phyloP scores from a whole-genome alignment of 495 filamentous ascomycete species.

The Hypoxylon cercidicola region DNA sequence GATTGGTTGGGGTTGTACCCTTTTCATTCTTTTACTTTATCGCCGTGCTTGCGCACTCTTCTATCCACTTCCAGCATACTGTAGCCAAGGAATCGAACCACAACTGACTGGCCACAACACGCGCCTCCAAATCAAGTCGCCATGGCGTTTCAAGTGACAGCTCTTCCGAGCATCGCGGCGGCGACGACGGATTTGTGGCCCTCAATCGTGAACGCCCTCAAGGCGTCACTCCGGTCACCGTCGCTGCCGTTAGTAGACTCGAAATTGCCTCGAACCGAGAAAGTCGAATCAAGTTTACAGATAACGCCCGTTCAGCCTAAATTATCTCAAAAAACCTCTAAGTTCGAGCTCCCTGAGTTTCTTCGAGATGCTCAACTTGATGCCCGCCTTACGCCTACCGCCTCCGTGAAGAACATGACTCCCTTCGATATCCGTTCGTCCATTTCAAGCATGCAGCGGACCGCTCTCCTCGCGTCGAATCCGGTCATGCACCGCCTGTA shows the following conservation, averaged over 20 bases:
- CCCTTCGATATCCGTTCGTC: conserved; percentile 48
- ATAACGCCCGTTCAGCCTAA: conserved; percentile 19
- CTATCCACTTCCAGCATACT: neutral
- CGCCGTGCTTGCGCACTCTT: conserved; percentile 24
- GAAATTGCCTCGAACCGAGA: conserved; percentile 18
- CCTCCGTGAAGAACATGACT: conserved; percentile 32
- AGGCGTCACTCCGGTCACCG: conserved; percentile 53
- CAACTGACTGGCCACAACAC: conserved; percentile 18
- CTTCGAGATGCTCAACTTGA: conserved; percentile 46
- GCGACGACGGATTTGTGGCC: conserved; percentile 66
- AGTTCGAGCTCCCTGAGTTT: conserved; percentile 54
- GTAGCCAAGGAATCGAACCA: conserved; percentile 1
- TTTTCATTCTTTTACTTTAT: neutral
- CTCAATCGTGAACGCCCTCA: conserved; percentile 60
- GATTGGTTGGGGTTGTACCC: conserved; percentile 19
- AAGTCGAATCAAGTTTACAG: conserved; percentile 22
- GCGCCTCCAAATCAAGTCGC: conserved; percentile 26
- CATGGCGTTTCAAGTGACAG: conserved; percentile 46
- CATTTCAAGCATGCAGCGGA: conserved; percentile 43
- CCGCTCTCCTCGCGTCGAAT: conserved; percentile 41
- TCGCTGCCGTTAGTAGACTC: conserved; percentile 22
- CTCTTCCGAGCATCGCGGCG: conserved; percentile 58
- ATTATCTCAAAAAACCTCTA: conserved; percentile 15
- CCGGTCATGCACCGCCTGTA: conserved; percentile 38
- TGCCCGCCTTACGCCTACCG: conserved; percentile 23